Evolutionary conservation across 768 basidiomycete genomes (phyloP), one percentile per base, ranked within the genome.

Genomic region (Phanerodontia chrysosporium): DNA sequence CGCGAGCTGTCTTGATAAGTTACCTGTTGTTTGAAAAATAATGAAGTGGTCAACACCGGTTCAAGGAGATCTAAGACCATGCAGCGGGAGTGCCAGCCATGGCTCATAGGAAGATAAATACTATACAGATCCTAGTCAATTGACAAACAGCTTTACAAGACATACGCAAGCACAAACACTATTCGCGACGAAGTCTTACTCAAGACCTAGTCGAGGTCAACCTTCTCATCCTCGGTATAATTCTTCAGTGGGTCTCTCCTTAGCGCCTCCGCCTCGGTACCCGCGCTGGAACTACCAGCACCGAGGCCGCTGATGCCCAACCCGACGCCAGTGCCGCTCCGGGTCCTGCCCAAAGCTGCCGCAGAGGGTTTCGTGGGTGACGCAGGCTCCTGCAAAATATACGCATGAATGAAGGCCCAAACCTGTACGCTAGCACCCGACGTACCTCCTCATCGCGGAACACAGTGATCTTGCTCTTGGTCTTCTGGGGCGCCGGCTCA

Each of bases 211-310:
- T 59, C 62, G 6, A 63, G 14, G 13, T 57, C 57, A 25, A 60
- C 45, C 39, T 36, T 57, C 18, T 57, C 45, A 10, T 60, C 67
- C 22, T 64, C 68, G 16, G 67, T 65, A 70, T 92, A 90, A 67
- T 92, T 92, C 76, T 89, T 91, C 69, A 92, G 73, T 1, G 90
- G 90, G 68, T 91, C 87, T 64, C 83, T 89, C 60, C 90, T 77
- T 58, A 92, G 68, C 1, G 88, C 89, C 67, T 92, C 90, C 30
- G 88, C 88, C 70, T 91, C 89, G 1, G 86, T 83, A 29, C 78
- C 72, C 39, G 79, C 71, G 24, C 69, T 64, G 22, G 53, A 22
- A 52, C 58, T 18, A 54, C 76, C 72, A 86, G 89, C 53, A 79
- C 77, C 56, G 18, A 46, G 25, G 14, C 55, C 55, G 3, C 14